A percentile compares a stretch with the other conserved stretches of the same genome.
Evolutionary conservation across 202 grass and related monocot genomes (phyloP).

Genomic region (Dendrocalamus latiflorus): DNA sequence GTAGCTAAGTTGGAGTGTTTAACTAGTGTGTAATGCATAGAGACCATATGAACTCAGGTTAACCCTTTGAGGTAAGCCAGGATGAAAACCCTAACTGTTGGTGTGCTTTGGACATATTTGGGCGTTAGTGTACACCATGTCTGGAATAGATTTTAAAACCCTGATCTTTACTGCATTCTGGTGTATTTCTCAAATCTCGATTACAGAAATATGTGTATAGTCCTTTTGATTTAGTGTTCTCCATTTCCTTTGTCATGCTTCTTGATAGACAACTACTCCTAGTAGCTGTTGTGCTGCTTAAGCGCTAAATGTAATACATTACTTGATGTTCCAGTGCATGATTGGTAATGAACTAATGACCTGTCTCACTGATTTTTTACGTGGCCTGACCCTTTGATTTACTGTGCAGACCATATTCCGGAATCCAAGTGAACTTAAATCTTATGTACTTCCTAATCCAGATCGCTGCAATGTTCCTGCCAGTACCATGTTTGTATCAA

Average conservation of each 20-base stretch:
- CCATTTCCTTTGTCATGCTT: constrained; percentile 29
- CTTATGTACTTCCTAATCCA: constrained; percentile 65
- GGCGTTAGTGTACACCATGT: background rate
- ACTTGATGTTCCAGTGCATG: background rate
- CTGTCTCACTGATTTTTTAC: constrained; percentile 10
- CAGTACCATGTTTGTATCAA: constrained; percentile 76
- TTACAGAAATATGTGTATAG: background rate
- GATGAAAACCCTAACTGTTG: background rate
- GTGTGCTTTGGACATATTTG: background rate
- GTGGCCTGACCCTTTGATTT: constrained; percentile 20
- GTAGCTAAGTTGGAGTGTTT: background rate
- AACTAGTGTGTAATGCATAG: background rate
- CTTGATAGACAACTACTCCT: background rate
- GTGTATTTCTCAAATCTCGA: background rate
- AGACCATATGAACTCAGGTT: background rate
- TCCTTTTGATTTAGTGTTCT: constrained; percentile 15
- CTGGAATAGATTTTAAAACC: background rate
- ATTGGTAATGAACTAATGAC: constrained; percentile 10
- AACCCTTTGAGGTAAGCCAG: background rate
- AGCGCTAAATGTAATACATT: background rate
- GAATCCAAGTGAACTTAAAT: constrained; percentile 86
- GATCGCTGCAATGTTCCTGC: constrained; percentile 97
- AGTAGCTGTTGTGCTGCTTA: constrained; percentile 15
- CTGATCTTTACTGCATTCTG: background rate
- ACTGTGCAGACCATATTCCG: constrained; percentile 89